Evolutionary conservation across 2,329 filamentous ascomycete species (phyloP).

Genomic region (Hirsutella rhossiliensis): DNA sequence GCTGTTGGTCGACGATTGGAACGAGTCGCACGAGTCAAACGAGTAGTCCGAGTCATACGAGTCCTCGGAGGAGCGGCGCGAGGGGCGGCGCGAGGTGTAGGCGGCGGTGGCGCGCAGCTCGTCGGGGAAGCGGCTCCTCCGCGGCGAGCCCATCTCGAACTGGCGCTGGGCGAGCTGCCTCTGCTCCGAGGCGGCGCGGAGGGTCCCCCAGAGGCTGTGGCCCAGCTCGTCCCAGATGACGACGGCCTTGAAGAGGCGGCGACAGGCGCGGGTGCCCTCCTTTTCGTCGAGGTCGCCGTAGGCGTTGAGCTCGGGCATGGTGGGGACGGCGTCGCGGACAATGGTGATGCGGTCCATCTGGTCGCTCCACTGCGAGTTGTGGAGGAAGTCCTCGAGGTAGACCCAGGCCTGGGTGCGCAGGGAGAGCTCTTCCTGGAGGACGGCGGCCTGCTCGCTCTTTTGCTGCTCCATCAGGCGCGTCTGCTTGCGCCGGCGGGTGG

Average conservation of each 20-base stretch:
- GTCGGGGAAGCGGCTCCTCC: neutral
- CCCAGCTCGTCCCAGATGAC: constrained; percentile 26
- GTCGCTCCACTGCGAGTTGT: constrained; percentile 16
- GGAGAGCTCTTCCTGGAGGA: constrained; percentile 16
- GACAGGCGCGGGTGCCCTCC: constrained; percentile 22
- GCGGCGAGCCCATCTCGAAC: neutral
- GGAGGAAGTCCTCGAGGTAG: constrained; percentile 19
- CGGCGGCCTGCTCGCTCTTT: constrained; percentile 9
- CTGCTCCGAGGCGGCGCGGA: constrained; percentile 9
- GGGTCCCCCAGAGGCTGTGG: constrained; percentile 19
- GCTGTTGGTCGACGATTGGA: neutral
- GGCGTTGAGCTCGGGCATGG: constrained; percentile 19
- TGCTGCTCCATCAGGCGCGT: constrained; percentile 9
- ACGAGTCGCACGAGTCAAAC: neutral
- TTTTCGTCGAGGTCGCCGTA: constrained; percentile 19
- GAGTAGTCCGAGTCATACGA: neutral
- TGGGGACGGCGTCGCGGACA: constrained; percentile 19
- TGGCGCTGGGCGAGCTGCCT: constrained; percentile 3
- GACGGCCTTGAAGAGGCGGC: constrained; percentile 23
- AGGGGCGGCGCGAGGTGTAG: neutral
- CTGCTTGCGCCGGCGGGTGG: constrained; percentile 10
- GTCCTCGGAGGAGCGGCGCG: constrained; percentile 1
- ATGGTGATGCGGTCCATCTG: constrained; percentile 21
- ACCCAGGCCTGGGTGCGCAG: constrained; percentile 17
- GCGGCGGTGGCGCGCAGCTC: neutral